These are phyloP conservation scores for Kodamaea suecica DNA, from an alignment of 1,139 yeast genomes.

Conservation along the genomic window DNA sequence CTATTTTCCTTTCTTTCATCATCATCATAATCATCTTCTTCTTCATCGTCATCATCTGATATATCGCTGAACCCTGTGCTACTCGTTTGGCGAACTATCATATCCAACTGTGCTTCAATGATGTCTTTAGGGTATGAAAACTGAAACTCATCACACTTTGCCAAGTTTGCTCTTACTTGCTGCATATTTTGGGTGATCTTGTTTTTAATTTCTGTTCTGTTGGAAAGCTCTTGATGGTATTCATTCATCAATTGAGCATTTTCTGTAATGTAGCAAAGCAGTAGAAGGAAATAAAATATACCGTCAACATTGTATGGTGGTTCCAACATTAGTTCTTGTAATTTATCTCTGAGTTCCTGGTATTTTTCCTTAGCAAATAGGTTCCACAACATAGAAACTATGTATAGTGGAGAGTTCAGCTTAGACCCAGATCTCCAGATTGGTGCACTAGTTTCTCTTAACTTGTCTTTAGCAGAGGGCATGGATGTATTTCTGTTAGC, in stretches of 20 bases:
- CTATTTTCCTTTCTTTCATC: neutral
- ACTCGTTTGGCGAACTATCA: neutral
- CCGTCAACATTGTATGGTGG: constrained; percentile 50
- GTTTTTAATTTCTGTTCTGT: constrained; percentile 3
- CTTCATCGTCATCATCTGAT: constrained; percentile 2
- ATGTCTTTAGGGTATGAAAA: constrained; percentile 28
- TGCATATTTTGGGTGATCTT: constrained; percentile 15
- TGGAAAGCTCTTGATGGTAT: neutral
- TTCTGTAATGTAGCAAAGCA: constrained; percentile 26
- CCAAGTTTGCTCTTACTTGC: constrained; percentile 22
- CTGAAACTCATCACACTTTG: constrained; percentile 27
- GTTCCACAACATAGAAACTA: constrained; percentile 37
- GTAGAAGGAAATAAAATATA: constrained; percentile 31
- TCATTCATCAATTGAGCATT: constrained; percentile 13
- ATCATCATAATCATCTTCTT: neutral
- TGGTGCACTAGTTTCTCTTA: constrained; percentile 29
- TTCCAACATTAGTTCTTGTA: constrained; percentile 41
- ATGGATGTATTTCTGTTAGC: neutral
- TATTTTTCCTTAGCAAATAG: constrained; percentile 28
- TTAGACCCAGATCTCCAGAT: constrained; percentile 39
- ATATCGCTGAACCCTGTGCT: neutral
- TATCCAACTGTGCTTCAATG: constrained; percentile 14
- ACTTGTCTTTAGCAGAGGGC: neutral
- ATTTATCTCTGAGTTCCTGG: constrained; percentile 23
- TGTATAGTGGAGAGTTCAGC: constrained; percentile 36